Percentiles rank a stretch among this genome's conserved stretches.
Evolutionary conservation across 2,329 filamentous ascomycete species (phyloP).

Genomic region (Fusarium praegraminearum): DNA sequence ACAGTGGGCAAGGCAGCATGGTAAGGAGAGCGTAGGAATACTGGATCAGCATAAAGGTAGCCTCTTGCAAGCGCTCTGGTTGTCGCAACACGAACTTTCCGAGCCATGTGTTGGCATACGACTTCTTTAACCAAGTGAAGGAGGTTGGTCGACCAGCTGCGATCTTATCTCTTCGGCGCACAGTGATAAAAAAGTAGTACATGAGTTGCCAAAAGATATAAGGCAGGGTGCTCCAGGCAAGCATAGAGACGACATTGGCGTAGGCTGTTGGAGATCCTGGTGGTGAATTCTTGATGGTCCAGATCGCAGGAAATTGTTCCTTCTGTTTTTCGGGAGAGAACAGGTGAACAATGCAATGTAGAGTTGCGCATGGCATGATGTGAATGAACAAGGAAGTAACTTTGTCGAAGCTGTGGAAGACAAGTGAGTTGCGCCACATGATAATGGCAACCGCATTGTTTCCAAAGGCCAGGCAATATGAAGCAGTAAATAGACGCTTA

Average conservation of each 20-base stretch:
- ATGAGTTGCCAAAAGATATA: conserved; percentile 92
- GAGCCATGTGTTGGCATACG: conserved; percentile 90
- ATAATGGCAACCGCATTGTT: conserved; percentile 98
- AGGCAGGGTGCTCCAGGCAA: conserved; percentile 92
- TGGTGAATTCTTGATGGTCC: conserved; percentile 77
- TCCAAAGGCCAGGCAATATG: conserved; percentile 92
- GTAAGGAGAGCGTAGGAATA: conserved; percentile 91
- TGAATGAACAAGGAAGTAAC: conserved; percentile 99
- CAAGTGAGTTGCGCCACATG: conserved; percentile 98
- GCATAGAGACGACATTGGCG: conserved; percentile 82
- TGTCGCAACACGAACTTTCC: conserved; percentile 86
- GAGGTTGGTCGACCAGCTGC: conserved; percentile 94
- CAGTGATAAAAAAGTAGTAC: conserved; percentile 96
- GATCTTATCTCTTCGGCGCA: conserved; percentile 95
- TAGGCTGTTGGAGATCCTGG: conserved; percentile 85
- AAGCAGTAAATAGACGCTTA: conserved; percentile 90
- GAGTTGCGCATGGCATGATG: conserved; percentile 95
- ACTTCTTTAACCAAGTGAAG: conserved; percentile 95
- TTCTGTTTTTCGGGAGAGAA: conserved; percentile 73
- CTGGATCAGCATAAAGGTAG: conserved; percentile 96
- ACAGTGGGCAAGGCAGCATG: conserved; percentile 93
- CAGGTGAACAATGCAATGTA: conserved; percentile 93
- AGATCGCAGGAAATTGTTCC: conserved; percentile 84
- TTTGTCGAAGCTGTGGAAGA: conserved; percentile 99
- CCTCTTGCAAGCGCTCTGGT: conserved; percentile 81